Evolutionary conservation across 2,329 filamentous ascomycete species (phyloP), one percentile per base, ranked within the genome.

Genomic region (Mycosphaerella arachidis): DNA sequence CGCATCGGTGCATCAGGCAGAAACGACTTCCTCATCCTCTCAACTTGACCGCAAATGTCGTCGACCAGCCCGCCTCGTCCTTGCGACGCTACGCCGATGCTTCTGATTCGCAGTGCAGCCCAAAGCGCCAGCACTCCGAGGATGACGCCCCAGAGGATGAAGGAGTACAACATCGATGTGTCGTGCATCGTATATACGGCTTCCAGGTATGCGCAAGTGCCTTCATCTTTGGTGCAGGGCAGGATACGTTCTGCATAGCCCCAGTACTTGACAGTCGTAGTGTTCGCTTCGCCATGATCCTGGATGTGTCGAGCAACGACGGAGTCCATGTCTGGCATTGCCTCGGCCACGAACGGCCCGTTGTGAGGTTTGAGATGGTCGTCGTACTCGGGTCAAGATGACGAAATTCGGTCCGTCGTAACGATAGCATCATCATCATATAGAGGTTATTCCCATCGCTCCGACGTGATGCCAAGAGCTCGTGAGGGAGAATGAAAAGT

Each of bases 171-270:
- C 78, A 85, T 83, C 3, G 78, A 79, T 3, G 79, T 59, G 65
- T 82, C 81, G 67, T 85, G 83, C 62, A 76, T 77, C 56, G 74
- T 73, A 65, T 85, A 86, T 12, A 84, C 81, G 4, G 74, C 74
- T 65, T 84, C 81, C 30, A 85, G 75, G 68, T 87, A 87, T 37
- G 73, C 78, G 68, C 84, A 87, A 5, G 81, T 82, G 1, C 83
- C 84, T 0, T 74, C 67, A 70, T 86, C 84, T 61, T 79, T 85
- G 27, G 77, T 81, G 69, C 84, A 87, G 27, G 84, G 84, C 0
- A 85, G 54, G 1, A 79, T 75, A 20, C 83, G 79, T 55, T 76
- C 75, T 2, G 76, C 73, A 67, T 86, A 86, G 0, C 81, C 84
- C 83, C 83, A 87, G 66, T 85, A 81, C 52, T 63, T 53, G 40